Evolutionary conservation across 2,329 filamentous ascomycete species (phyloP).

Genomic region (Colletotrichum truncatum): DNA sequence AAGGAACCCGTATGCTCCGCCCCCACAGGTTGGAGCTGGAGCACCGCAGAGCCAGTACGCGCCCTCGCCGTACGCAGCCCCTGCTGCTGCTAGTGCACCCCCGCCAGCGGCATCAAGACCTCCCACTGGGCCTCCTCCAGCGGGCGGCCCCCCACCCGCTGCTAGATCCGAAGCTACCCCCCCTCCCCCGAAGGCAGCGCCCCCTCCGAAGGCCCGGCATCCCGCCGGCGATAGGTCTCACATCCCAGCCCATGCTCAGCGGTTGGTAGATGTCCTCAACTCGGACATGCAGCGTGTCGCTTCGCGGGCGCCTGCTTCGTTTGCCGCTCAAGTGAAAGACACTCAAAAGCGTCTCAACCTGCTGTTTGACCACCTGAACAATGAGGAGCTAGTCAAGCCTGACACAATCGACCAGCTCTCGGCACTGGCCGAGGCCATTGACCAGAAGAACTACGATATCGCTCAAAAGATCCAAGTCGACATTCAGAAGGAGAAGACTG

Average conservation of each 20-base stretch:
- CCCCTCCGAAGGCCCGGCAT: constrained; percentile 71
- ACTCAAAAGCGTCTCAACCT: constrained; percentile 92
- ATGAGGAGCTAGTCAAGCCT: constrained; percentile 86
- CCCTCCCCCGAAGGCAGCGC: constrained; percentile 56
- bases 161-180: constrained; percentile 48
- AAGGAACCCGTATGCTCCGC: constrained; percentile 52
- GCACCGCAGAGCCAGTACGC: constrained; percentile 67
- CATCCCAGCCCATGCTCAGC: constrained; percentile 80
- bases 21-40: constrained; percentile 53
- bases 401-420: constrained; percentile 77
- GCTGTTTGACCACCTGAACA: constrained; percentile 97
- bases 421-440: constrained; percentile 72
- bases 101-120: constrained; percentile 44
- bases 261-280: constrained; percentile 82
- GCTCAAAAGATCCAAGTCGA: constrained; percentile 77
- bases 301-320: constrained; percentile 83
- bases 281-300: constrained; percentile 91
- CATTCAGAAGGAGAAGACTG: constrained; percentile 79
- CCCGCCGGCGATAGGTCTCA: constrained; percentile 90
- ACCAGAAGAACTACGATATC: constrained; percentile 73
- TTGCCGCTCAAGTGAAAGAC: constrained; percentile 89
- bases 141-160: constrained; percentile 39
- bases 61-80: constrained; percentile 60
- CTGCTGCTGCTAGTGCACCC: constrained; percentile 39
- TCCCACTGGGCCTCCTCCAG: constrained; percentile 51